Evolutionary conservation across 2,329 filamentous ascomycete genomes (phyloP), one percentile per base, ranked within the genome.

Genomic region (Xylaria sp.): DNA sequence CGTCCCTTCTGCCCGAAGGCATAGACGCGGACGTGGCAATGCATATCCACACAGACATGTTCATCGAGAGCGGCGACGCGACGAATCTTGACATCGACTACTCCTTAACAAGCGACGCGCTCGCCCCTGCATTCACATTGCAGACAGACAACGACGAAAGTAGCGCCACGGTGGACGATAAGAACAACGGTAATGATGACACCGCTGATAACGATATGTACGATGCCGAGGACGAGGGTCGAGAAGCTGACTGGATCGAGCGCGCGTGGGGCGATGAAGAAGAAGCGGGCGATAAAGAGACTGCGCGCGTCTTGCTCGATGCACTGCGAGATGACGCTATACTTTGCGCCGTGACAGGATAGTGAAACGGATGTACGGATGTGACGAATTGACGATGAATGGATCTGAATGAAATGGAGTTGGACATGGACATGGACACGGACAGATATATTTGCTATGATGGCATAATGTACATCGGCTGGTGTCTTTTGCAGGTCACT

Each of bases 221-320:
- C n/a, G 57, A 58, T 14, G 61, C 14, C 38, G 46, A 54, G 8
- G 47, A 23, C 14, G 19, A 23, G 4, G 57, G 38, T 3, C 31
- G 33, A 0, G 72, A 74, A 15, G 72, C 71, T 4, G 76, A 78
- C 25, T 80, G 78, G 78, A 76, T 80, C 21, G 75, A 78, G 58
- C 70, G 66, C 19, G 71, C 73, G 14, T 79, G 78, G 78, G 65
- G 65, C 14, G 67, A 69, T 19, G 72, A 73, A n/a, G 67, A 69
- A 50, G 65, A 65, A 8, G 37, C 33, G 4, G 65, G 69, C 2
- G 78, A 80, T 50, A 72, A 71, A 31, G 77, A 80, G 64, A 78
- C 78, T 17, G 78, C 78, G 11, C 69, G 71, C 58, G 74, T 73
- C 12, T 54, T 80, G 35, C 70, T 80, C 5, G 77, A 79, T 59